phyloP scores from a whole-genome alignment of 2,329 filamentous ascomycete genomes.

The Colletotrichum echinochloae region DNA sequence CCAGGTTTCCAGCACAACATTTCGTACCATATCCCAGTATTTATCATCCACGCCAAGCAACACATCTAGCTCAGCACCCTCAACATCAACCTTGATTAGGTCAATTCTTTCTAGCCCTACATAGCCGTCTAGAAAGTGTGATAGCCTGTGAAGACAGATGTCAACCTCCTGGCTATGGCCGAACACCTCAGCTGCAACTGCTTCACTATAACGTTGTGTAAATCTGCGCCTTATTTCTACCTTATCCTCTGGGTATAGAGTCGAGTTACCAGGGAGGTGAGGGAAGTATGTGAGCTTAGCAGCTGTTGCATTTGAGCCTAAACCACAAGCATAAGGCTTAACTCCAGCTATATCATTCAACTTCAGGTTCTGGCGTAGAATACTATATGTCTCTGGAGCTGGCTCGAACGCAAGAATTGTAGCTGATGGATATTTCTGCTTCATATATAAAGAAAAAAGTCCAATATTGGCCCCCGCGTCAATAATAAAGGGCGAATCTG shows the following conservation, averaged over 20 bases:
- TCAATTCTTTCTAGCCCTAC: constrained; percentile 42
- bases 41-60: constrained; percentile 43
- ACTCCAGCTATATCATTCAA: constrained; percentile 40
- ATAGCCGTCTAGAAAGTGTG: constrained; percentile 39
- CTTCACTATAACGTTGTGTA: constrained; percentile 16
- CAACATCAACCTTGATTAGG: constrained; percentile 47
- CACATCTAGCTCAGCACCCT: constrained; percentile 44
- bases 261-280: constrained; percentile 41
- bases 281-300: not conserved
- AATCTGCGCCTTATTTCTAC: constrained; percentile 14
- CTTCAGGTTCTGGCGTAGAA: constrained; percentile 41
- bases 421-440: constrained; percentile 43
- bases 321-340: constrained; percentile 31
- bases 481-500: constrained; percentile 41
- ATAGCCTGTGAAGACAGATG: constrained; percentile 41
- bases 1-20: constrained; percentile 43
- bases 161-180: constrained; percentile 27
- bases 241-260: constrained; percentile 42
- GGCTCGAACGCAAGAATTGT: constrained; percentile 47
- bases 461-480: constrained; percentile 46
- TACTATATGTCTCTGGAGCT: constrained; percentile 41
- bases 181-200: constrained; percentile 31
- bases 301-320: constrained; percentile 27
- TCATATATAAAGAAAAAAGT: constrained; percentile 46
- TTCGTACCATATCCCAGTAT: constrained; percentile 43